phyloP scores from a whole-genome alignment of 1,139 yeast species.

The Yamadazyma dushanensis region DNA sequence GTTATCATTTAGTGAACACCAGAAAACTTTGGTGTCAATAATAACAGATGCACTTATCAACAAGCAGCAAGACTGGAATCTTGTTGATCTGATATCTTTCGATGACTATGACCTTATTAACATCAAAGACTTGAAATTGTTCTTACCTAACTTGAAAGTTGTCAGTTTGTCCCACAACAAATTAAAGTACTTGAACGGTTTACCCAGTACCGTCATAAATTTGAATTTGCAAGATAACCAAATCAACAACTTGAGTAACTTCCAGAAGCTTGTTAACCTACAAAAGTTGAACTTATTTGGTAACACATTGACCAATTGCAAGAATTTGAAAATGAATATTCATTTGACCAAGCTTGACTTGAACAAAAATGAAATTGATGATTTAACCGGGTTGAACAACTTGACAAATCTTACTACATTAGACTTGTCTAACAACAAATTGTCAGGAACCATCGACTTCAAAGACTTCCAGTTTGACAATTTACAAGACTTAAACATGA shows the following conservation, averaged over 20 bases:
- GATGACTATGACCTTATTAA: conserved; percentile 32
- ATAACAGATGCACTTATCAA: conserved; percentile 46
- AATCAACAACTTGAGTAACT: conserved; percentile 44
- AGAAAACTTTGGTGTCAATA: conserved; percentile 43
- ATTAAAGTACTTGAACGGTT: conserved; percentile 47
- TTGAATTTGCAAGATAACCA: conserved; percentile 39
- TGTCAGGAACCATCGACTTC: conserved; percentile 42
- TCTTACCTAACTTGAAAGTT: conserved; percentile 43
- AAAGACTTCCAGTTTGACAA: conserved; percentile 31
- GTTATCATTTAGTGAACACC: conserved; percentile 51
- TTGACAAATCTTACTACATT: conserved; percentile 42
- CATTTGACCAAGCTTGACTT: conserved; percentile 39
- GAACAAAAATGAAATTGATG: conserved; percentile 31
- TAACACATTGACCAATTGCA: conserved; percentile 37
- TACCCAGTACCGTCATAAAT: conserved; percentile 40
- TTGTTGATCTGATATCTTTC: conserved; percentile 37
- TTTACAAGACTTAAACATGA: conserved; percentile 46
- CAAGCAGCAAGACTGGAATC: conserved; percentile 43
- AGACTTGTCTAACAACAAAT: conserved; percentile 43
- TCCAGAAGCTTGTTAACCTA: conserved; percentile 38
- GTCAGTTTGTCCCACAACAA: conserved; percentile 44
- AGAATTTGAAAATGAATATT: conserved; percentile 31
- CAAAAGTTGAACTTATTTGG: conserved; percentile 43
- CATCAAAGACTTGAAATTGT: conserved; percentile 43
- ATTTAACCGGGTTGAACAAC: conserved; percentile 38